Evolutionary conservation across 1,139 yeast species (phyloP).

Genomic region (Suhomyces yuchorum): DNA sequence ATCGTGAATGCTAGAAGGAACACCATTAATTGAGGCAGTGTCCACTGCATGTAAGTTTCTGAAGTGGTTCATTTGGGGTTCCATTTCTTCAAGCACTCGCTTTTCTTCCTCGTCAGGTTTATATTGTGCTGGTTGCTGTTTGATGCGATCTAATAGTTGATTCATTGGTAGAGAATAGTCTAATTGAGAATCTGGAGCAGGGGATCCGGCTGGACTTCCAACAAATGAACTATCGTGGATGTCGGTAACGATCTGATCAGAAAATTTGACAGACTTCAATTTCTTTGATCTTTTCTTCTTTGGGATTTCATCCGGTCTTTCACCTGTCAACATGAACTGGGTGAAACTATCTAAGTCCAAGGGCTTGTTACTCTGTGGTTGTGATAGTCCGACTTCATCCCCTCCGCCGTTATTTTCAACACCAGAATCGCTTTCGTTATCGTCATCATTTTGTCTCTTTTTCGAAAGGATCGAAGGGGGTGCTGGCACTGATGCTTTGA

Average conservation of each 20-base stretch:
- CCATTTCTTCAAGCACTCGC: conserved; percentile 67
- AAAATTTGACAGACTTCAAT: conserved; percentile 66
- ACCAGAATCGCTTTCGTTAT: conserved; percentile 30
- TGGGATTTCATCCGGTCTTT: conserved; percentile 52
- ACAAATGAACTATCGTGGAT: conserved; percentile 35
- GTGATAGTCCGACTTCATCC: neutral
- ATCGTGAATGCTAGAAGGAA: conserved; percentile 52
- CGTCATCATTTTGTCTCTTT: conserved; percentile 51
- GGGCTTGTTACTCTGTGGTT: conserved; percentile 23
- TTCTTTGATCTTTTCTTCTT: conserved; percentile 37
- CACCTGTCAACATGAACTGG: conserved; percentile 72
- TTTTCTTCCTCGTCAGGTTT: conserved; percentile 52
- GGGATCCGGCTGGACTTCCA: conserved; percentile 28
- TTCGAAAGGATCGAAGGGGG: conserved; percentile 69
- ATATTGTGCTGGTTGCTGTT: conserved; percentile 24
- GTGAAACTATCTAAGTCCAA: conserved; percentile 76
- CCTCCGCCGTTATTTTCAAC: conserved; percentile 30
- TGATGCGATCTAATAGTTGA: conserved; percentile 54
- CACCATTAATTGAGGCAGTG: conserved; percentile 61
- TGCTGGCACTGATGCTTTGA: conserved; percentile 60
- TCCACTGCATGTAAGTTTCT: conserved; percentile 64
- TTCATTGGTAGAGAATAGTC: conserved; percentile 77
- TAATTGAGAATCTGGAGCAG: conserved; percentile 25
- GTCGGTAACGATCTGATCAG: conserved; percentile 59
- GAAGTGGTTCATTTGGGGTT: conserved; percentile 65